phyloP scores from a whole-genome alignment of 768 basidiomycete genomes.

The Kwoniella mangroviensis region DNA sequence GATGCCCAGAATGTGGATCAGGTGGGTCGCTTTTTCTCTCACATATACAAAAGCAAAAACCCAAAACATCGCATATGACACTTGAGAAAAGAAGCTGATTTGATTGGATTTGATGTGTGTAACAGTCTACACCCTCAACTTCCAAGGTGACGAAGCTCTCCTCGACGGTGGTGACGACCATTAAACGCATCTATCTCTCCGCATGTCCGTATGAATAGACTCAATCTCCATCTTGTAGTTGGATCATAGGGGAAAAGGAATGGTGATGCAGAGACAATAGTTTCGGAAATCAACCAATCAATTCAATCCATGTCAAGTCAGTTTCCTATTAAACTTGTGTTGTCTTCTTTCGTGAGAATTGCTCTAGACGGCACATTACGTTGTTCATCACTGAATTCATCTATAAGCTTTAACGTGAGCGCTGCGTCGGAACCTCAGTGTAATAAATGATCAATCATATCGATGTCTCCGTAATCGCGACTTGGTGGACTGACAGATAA shows the following conservation, averaged over 20 bases:
- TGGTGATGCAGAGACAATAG: not conserved
- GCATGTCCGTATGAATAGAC: not conserved
- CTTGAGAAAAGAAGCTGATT: too few species aligned
- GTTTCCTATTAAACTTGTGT: too few species aligned
- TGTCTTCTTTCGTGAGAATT: not conserved
- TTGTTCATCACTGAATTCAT: too few species aligned
- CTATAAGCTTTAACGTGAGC: too few species aligned
- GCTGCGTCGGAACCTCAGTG: too few species aligned
- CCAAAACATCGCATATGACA: too few species aligned
- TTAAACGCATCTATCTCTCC: slow-evolving; percentile 24
- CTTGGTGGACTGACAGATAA: too few species aligned
- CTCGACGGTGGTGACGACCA: slow-evolving; percentile 60
- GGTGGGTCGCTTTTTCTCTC: slow-evolving; percentile 64
- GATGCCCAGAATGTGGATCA: slow-evolving; percentile 91
- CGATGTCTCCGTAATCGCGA: too few species aligned
- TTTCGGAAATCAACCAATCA: not conserved
- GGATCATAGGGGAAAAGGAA: not conserved
- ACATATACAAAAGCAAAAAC: too few species aligned
- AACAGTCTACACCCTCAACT: slow-evolving; percentile 75
- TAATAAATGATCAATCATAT: too few species aligned
- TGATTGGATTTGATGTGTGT: too few species aligned
- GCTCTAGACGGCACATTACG: not conserved
- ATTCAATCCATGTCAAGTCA: too few species aligned
- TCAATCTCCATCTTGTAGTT: not conserved
- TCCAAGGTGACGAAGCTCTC: slow-evolving; percentile 63